Evolutionary conservation across 2,329 filamentous ascomycete genomes (phyloP).

Genomic region (Pseudopyricularia cyperi): DNA sequence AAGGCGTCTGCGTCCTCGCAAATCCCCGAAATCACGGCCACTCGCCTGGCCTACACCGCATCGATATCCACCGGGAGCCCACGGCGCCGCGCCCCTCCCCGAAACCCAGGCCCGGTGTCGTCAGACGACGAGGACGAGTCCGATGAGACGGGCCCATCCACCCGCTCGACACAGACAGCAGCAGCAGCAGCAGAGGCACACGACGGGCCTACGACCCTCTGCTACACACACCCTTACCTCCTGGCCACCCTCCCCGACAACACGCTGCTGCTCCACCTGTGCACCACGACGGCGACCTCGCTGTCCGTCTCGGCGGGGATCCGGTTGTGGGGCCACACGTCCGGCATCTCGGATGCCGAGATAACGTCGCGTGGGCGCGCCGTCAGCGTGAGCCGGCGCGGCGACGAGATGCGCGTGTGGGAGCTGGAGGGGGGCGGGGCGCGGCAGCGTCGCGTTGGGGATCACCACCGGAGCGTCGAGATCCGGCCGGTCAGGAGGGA

Average conservation of each 20-base stretch:
- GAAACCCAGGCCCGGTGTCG: not conserved
- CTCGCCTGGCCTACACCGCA: slow-evolving; percentile 25
- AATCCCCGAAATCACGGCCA: slow-evolving; percentile 21
- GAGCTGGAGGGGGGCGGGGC: slow-evolving; percentile 56
- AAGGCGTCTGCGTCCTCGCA: slow-evolving; percentile 10
- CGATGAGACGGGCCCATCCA: not conserved
- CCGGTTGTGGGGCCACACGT: slow-evolving; percentile 83
- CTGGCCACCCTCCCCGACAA: slow-evolving; percentile 78
- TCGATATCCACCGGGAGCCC: slow-evolving; percentile 13
- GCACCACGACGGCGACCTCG: slow-evolving; percentile 54
- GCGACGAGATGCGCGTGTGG: slow-evolving; percentile 74
- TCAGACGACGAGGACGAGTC: slow-evolving; percentile 1
- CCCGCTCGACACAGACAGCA: not conserved
- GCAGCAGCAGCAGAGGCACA: slow-evolving; percentile 10
- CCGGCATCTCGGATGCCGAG: slow-evolving; percentile 73
- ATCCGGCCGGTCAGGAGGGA: slow-evolving; percentile 23
- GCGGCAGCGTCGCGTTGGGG: not conserved
- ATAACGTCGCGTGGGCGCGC: slow-evolving; percentile 78
- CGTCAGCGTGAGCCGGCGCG: slow-evolving; percentile 74
- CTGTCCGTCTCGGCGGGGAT: slow-evolving; percentile 61
- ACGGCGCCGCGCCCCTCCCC: not conserved
- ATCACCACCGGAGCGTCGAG: slow-evolving; percentile 26
- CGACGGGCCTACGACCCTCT: slow-evolving; percentile 46
- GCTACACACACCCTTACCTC: slow-evolving; percentile 72
- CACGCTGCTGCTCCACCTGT: slow-evolving; percentile 70